Conservation (phyloP, 2,329 filamentous ascomycete genomes). For the Pseudopyricularia javanii region DNA sequence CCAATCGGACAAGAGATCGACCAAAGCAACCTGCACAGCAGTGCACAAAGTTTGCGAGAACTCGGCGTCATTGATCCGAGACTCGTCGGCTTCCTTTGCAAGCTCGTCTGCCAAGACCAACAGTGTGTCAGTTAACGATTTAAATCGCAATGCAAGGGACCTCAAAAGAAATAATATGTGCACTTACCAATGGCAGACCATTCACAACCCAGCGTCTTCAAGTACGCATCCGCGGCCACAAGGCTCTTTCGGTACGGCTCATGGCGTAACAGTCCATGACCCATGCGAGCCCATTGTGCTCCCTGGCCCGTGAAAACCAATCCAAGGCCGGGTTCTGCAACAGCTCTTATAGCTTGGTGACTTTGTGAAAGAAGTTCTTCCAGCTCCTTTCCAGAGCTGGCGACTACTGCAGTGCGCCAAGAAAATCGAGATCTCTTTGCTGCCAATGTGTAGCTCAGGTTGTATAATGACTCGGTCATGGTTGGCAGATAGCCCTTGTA, state of each 20-base stretch:
- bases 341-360: neutral
- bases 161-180: neutral
- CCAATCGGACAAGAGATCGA: conserved; percentile 20
- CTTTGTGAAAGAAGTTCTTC: neutral
- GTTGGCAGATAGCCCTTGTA: conserved; percentile 6
- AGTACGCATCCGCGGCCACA: neutral
- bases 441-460: conserved; percentile 10
- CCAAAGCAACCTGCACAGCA: conserved; percentile 24
- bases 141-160: neutral
- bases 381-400: neutral
- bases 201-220: conserved; percentile 1
- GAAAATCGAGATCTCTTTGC: conserved; percentile 3
- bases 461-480: neutral
- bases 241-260: neutral
- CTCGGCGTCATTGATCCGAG: conserved; percentile 7
- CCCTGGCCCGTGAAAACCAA: conserved; percentile 24
- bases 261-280: conserved; percentile 5
- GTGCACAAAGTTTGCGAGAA: conserved; percentile 19
- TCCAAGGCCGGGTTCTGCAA: neutral
- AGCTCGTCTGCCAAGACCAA: neutral
- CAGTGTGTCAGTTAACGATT: neutral
- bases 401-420: conserved; percentile 1
- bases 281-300: conserved; percentile 23
- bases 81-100: neutral
- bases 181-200: conserved; percentile 11